Base-by-base conservation (phyloP, 225 moss, liverwort and hornwort genomes). In the Asterella californica region DNA sequence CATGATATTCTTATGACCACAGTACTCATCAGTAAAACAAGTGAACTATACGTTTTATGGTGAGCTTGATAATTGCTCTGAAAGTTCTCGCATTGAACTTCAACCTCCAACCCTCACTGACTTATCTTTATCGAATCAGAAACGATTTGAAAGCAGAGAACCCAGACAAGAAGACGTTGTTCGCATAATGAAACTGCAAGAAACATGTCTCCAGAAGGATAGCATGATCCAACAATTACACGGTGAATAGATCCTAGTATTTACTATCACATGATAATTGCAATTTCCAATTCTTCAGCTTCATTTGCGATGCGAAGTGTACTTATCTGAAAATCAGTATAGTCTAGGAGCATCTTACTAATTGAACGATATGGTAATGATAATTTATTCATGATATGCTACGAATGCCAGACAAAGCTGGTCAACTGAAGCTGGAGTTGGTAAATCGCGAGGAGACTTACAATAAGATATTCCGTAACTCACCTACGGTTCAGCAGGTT, bases 391-490 rank as follows among this genome's bases (percentile, higher is more conserved):
- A n/a, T n/a, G n/a, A n/a, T n/a, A 22, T 57, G 19, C 45, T 21
- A 27, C 29, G 59, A 57, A 38, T 74, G 24, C 29, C 86, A 89
- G 88, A 75, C 52, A 84, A 82, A 81, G 78, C 81, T 10, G 83
- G 72, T 64, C 86, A 83, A 53, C 62, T 89, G 15, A 84, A 78
- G 42, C 45, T 89, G 76, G 88, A 89, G 71, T 52, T 89, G 15
- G 70, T 74, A 61, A 89, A 89, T 57, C 86, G 88, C 22, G 88
- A 89, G 54, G 86, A 86, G 30, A 86, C 72, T 11, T 86, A 89
- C 75, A 86, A 86, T 76, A 84, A 75, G 37, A 71, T 89, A 47
- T 89, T 89, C 50, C 86, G 88, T 34, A 84, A 82, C 70, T 77
- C 55, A 6, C 72, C 85, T 42, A 73, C 74, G 17, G 50, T 89